Percentiles rank a stretch among this genome's conserved stretches.
Conservation (phyloP, 2,329 filamentous ascomycete species). For the Botrytis elliptica region DNA sequence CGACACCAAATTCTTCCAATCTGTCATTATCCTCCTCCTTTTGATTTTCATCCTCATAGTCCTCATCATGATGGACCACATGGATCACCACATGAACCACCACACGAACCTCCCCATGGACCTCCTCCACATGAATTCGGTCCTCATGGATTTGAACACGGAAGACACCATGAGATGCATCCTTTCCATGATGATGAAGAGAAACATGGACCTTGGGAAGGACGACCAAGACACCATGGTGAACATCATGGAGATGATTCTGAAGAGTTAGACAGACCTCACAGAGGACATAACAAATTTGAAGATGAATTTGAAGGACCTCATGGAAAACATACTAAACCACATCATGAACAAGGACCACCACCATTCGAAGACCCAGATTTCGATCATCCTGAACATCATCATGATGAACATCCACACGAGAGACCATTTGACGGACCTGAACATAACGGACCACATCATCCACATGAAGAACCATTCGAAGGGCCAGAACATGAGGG, state of each 20-base stretch:
- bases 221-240: background rate
- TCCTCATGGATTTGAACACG: constrained; percentile 19
- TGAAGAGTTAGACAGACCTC: background rate
- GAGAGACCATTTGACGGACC: background rate
- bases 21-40: constrained; percentile 33
- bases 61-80: constrained; percentile 19
- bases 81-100: constrained; percentile 18
- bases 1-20: constrained; percentile 29
- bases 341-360: background rate
- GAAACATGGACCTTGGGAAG: background rate
- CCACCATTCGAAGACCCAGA: background rate
- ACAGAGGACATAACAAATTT: background rate
- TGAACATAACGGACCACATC: constrained; percentile 9
- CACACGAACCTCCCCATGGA: constrained; percentile 14
- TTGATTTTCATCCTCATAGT: constrained; percentile 12
- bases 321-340: background rate
- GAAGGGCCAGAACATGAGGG: background rate
- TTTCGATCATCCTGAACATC: background rate
- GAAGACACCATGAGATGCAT: background rate
- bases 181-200: constrained; percentile 8
- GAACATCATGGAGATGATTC: constrained; percentile 3
- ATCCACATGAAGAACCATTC: background rate
- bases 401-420: background rate
- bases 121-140: constrained; percentile 5
- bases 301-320: background rate